A percentile compares a stretch with the other conserved stretches of the same genome.
These are phyloP conservation scores for Helenozyma rhizophorensis DNA, from an alignment of 805 yeast genomes.

Conservation along the genomic window DNA sequence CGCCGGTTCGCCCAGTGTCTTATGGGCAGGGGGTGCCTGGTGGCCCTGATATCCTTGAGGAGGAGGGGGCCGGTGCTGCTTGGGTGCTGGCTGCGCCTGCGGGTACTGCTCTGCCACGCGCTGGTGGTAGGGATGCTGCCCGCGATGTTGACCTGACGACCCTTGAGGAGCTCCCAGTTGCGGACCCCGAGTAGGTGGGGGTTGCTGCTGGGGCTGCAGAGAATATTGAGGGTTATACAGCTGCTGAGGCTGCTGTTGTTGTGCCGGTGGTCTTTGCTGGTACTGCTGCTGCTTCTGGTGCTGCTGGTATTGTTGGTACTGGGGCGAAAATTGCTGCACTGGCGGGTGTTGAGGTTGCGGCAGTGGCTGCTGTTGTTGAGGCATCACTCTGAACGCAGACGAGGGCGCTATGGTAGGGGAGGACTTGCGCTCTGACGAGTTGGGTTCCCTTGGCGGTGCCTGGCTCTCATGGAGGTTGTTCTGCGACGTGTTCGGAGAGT, in stretches of 20 bases:
- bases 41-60: slow-evolving; percentile 1
- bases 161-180: neutral
- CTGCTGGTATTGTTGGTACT: slow-evolving; percentile 2
- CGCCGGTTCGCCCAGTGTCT: neutral
- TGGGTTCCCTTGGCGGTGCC: neutral
- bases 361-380: slow-evolving; percentile 3
- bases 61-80: slow-evolving; percentile 2
- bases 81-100: slow-evolving; percentile 3
- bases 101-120: slow-evolving; percentile 1
- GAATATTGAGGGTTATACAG: slow-evolving; percentile 1
- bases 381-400: slow-evolving; percentile 1
- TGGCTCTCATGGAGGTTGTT: too few relatives aligned
- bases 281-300: slow-evolving; percentile 1
- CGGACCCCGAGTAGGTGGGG: neutral
- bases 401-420: slow-evolving; percentile 2
- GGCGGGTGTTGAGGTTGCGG: slow-evolving; percentile 12
- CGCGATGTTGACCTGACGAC: neutral
- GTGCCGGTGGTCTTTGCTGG: slow-evolving; percentile 1
- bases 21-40: too few relatives aligned
- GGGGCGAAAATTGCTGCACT: slow-evolving; percentile 1
- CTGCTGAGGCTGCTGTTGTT: slow-evolving; percentile 11
- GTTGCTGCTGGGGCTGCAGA: slow-evolving; percentile 2
- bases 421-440: neutral
- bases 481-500: slow-evolving; percentile 22
- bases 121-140: neutral